Evolutionary conservation across 305 asterid species (phyloP), one percentile per base, ranked within the genome.

Genomic region (Solanum chacoense): DNA sequence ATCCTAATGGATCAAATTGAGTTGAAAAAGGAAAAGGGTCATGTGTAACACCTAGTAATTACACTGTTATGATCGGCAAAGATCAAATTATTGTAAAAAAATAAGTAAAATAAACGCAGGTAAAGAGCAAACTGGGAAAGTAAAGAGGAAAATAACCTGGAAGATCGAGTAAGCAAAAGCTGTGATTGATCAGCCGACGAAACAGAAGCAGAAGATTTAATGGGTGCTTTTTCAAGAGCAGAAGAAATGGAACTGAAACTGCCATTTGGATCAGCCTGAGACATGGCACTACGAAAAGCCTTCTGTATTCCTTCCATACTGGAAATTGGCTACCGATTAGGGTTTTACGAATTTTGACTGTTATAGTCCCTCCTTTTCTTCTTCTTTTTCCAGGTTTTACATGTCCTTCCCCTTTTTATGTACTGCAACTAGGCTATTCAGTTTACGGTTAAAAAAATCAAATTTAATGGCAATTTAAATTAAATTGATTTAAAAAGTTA

Each of bases 251-350:
- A 88, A 87, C 92, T 90, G 12, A 79, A 78, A 90, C 79, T 83
- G 16, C 91, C 89, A 29, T 90, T 92, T 85, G 92, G 89, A 63
- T 93, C 97, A 55, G 63, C 69, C 69, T 90, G 91, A 3, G 94
- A 91, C 87, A 94, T 76, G 16, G 92, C 96, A 88, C 91, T 90
- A 14, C 93, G 92, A 40, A 90, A 93, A 14, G 92, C 89, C 75
- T 90, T 91, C 88, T 91, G 93, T 38, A 94, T 45, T 31, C 90
- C 94, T 87, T 95, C 96, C 96, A 95, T 95, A 59, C n/a, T 11
- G 35, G 71, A 87, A 86, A 38, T 31, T 45, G 36, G 16, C 26
- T 14, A 24, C 3, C 85, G 8, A 28, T 22, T 67, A 79, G 90
- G 90, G 89, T 88, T 90, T 75, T 75, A 18, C n/a, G 14, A 74